Conservation (phyloP, 805 yeast species). For the Vanderwaltozyma tropicalis region DNA sequence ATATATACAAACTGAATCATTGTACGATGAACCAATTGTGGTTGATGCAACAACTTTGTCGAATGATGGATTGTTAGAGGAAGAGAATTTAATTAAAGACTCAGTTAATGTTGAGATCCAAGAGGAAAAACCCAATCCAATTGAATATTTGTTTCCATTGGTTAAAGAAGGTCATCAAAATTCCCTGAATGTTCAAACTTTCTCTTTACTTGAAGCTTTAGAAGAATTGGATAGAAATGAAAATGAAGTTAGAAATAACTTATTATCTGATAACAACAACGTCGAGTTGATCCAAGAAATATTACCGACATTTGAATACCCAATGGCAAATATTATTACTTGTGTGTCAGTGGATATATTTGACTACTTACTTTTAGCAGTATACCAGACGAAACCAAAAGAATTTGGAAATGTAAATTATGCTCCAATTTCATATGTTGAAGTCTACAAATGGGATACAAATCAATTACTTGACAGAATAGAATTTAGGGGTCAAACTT, state of each 20-base stretch:
- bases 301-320: neutral
- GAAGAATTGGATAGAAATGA: neutral
- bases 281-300: neutral
- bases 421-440: neutral
- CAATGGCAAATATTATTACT: neutral
- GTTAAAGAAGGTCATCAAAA: neutral
- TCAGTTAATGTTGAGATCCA: neutral
- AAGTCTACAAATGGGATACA: neutral
- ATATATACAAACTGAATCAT: slow-evolving; percentile 16
- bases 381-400: neutral
- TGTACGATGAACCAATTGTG: neutral
- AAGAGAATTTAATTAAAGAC: neutral
- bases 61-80: neutral
- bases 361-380: neutral
- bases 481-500: slow-evolving; percentile 15
- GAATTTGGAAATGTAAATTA: neutral
- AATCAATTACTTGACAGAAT: slow-evolving; percentile 12
- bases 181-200: neutral
- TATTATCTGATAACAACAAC: neutral
- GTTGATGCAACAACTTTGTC: neutral
- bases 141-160: neutral
- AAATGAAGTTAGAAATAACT: neutral
- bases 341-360: neutral
- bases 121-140: neutral
- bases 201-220: neutral